phyloP scores from a whole-genome alignment of 2,329 filamentous ascomycete genomes.

The Tricladium varicosporioides region DNA sequence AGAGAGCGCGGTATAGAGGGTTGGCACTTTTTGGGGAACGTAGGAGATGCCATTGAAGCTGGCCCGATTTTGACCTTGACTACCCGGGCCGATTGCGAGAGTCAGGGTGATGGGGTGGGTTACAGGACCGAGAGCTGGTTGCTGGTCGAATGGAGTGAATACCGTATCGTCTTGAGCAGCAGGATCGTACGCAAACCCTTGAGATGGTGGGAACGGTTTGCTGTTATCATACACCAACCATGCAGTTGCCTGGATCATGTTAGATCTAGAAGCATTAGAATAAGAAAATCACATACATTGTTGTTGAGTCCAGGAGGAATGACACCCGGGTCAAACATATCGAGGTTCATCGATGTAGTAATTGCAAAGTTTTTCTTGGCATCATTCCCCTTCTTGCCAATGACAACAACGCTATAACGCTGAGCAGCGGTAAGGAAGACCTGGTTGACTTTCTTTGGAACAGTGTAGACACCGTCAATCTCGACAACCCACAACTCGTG shows the following conservation, averaged over 20 bases:
- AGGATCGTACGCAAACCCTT: not conserved
- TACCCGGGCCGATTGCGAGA: not conserved
- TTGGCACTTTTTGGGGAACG: constrained; percentile 75
- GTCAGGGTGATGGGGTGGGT: not conserved
- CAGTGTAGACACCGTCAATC: constrained; percentile 44
- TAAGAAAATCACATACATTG: constrained; percentile 52
- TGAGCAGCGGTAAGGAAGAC: constrained; percentile 46
- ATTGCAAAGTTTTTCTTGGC: constrained; percentile 22
- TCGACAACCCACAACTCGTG: constrained; percentile 44
- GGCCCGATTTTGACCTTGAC: not conserved
- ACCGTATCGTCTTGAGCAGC: constrained; percentile 11
- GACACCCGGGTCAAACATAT: constrained; percentile 51
- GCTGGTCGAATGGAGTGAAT: constrained; percentile 13
- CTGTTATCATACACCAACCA: constrained; percentile 53
- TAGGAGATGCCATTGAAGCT: not conserved
- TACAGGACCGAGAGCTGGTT: constrained; percentile 3
- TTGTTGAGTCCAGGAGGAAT: constrained; percentile 65
- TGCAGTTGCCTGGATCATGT: constrained; percentile 6
- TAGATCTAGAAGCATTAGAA: not conserved
- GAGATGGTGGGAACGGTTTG: constrained; percentile 41
- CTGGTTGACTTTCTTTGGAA: constrained; percentile 37
- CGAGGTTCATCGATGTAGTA: constrained; percentile 37
- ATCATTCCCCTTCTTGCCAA: constrained; percentile 40
- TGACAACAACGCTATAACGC: constrained; percentile 45
- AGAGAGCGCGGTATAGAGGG: constrained; percentile 72